Conservation (phyloP, 2,329 filamentous ascomycete species). For the Drechslerella stenobrocha region DNA sequence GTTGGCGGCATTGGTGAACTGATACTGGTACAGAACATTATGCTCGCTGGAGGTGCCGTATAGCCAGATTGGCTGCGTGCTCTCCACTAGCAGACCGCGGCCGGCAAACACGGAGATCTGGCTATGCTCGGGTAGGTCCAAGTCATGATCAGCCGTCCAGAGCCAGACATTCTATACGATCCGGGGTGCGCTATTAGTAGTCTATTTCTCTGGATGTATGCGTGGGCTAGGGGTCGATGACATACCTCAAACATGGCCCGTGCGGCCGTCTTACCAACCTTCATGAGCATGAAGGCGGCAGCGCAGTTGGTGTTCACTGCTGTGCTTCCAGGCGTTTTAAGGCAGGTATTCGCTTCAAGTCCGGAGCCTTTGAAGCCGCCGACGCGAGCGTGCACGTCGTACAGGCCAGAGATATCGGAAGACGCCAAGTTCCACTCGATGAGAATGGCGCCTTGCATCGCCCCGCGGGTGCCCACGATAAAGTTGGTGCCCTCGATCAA, state of each 20-base stretch:
- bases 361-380: slow-evolving; percentile 66
- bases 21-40: slow-evolving; percentile 72
- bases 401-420: slow-evolving; percentile 62
- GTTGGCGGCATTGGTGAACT: slow-evolving; percentile 74
- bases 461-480: slow-evolving; percentile 58
- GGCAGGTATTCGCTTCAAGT: slow-evolving; percentile 56
- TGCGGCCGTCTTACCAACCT: slow-evolving; percentile 54
- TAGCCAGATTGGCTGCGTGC: slow-evolving; percentile 61
- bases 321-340: slow-evolving; percentile 57
- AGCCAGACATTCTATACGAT: slow-evolving; percentile 57
- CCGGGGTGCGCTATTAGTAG: too few species aligned
- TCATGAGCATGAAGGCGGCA: slow-evolving; percentile 57
- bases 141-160: slow-evolving; percentile 62
- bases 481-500: slow-evolving; percentile 62
- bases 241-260: slow-evolving; percentile 62
- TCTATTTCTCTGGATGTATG: too few species aligned
- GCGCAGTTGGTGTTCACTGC: slow-evolving; percentile 55
- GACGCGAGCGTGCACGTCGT: slow-evolving; percentile 92
- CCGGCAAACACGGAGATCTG: slow-evolving; percentile 58
- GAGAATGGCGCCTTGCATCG: slow-evolving; percentile 67
- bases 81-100: slow-evolving; percentile 60
- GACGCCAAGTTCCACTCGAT: slow-evolving; percentile 70
- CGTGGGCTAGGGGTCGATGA: too few species aligned
- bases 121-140: slow-evolving; percentile 58
- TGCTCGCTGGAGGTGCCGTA: slow-evolving; percentile 62